Percentiles rank a stretch among this genome's conserved stretches.
Evolutionary conservation across 768 basidiomycete genomes (phyloP).

Genomic region (Galerina sulciceps): DNA sequence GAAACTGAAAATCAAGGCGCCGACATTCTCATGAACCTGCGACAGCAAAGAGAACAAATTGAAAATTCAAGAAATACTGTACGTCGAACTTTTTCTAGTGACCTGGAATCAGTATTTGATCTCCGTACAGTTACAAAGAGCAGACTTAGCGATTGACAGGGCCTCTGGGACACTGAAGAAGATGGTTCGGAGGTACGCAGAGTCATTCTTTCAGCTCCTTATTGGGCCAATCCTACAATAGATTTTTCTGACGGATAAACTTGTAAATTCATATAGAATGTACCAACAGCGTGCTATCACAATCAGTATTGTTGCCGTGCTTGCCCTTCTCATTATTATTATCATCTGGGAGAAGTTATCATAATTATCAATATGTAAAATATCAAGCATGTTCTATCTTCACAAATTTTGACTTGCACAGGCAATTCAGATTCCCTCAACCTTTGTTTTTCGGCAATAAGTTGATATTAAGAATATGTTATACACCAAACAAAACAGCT

Average conservation of each 20-base stretch:
- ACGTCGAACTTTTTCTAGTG: slow-evolving; percentile 24
- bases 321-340: slow-evolving; percentile 81
- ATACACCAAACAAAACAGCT: slow-evolving; percentile 15
- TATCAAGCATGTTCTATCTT: neutral
- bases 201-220: neutral
- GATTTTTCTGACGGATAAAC: slow-evolving; percentile 34
- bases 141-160: slow-evolving; percentile 88
- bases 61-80: slow-evolving; percentile 92
- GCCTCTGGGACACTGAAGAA: slow-evolving; percentile 91
- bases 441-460: no score
- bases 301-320: slow-evolving; percentile 81
- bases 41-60: slow-evolving; percentile 91
- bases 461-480: neutral
- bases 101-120: neutral
- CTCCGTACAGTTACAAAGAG: slow-evolving; percentile 68
- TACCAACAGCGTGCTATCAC: slow-evolving; percentile 95
- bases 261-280: slow-evolving; percentile 65
- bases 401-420: neutral
- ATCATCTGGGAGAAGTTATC: slow-evolving; percentile 81
- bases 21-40: slow-evolving; percentile 85
- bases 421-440: neutral
- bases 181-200: slow-evolving; percentile 90
- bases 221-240: slow-evolving; percentile 25
- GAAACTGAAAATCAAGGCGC: slow-evolving; percentile 97
- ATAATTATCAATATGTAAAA: slow-evolving; percentile 1